Evolutionary conservation across 805 yeast genomes (phyloP).

Genomic region (Metahyphopichia silvanorum): DNA sequence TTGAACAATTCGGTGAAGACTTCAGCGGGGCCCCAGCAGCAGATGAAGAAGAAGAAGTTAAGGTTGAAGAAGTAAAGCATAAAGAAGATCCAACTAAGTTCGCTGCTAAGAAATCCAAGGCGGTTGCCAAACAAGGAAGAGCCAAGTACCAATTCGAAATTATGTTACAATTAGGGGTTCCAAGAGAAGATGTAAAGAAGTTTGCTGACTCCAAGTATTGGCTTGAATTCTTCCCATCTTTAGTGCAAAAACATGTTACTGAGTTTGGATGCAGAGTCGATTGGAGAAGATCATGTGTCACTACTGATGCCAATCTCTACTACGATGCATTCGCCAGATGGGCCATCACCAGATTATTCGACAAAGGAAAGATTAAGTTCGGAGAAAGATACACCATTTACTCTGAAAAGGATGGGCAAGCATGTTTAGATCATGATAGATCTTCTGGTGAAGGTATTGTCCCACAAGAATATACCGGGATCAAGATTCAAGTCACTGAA

Average conservation of each 20-base stretch:
- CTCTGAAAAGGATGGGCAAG: constrained; percentile 97
- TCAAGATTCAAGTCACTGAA: constrained; percentile 74
- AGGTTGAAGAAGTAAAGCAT: constrained; percentile 26
- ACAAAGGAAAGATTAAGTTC: constrained; percentile 86
- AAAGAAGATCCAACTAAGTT: constrained; percentile 83
- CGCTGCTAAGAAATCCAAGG: constrained; percentile 90
- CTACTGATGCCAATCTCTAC: constrained; percentile 93
- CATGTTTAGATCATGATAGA: constrained; percentile 99
- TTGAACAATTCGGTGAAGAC: constrained; percentile 84
- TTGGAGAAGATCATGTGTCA: constrained; percentile 95
- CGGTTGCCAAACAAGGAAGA: constrained; percentile 89
- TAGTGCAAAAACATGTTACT: constrained; percentile 76
- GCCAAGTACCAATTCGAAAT: constrained; percentile 95
- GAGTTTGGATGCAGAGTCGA: constrained; percentile 90
- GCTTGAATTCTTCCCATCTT: constrained; percentile 89
- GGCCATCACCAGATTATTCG: constrained; percentile 90
- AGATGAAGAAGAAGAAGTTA: constrained; percentile 44
- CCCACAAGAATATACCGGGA: constrained; percentile 94
- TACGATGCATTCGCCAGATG: constrained; percentile 94
- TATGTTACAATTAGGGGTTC: constrained; percentile 90
- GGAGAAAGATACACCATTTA: constrained; percentile 98
- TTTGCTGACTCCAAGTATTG: constrained; percentile 93
- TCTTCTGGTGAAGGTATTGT: constrained; percentile 94
- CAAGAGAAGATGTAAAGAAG: constrained; percentile 75
- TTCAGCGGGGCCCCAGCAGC: constrained; percentile 66